phyloP scores from a whole-genome alignment of 2,329 filamentous ascomycete species.

The Grosmannia serpens region DNA sequence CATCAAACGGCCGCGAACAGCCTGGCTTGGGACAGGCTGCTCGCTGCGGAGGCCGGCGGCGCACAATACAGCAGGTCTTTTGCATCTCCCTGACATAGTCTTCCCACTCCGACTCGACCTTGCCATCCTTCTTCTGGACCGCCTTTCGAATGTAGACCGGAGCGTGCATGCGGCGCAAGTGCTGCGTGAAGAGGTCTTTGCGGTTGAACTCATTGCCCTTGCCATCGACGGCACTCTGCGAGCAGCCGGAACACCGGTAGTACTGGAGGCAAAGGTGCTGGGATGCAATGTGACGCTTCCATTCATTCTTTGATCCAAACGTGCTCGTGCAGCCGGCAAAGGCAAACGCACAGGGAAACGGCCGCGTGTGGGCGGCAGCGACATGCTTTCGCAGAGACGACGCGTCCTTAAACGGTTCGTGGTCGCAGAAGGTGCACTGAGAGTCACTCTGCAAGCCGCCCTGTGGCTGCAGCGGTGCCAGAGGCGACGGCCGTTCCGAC shows the following conservation, averaged over 20 bases:
- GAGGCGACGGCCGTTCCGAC: conserved; percentile 1
- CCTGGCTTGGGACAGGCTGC: conserved; percentile 62
- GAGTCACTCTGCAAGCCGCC: conserved; percentile 45
- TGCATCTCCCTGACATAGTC: conserved; percentile 59
- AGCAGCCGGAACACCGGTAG: conserved; percentile 53
- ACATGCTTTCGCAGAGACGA: conserved; percentile 56
- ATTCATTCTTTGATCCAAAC: conserved; percentile 92
- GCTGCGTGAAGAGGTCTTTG: conserved; percentile 92
- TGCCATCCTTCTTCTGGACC: conserved; percentile 44
- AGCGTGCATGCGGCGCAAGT: conserved; percentile 87
- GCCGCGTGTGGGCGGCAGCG: conserved; percentile 55
- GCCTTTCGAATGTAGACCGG: conserved; percentile 52
- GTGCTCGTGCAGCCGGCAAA: conserved; percentile 73
- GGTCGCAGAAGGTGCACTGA: conserved; percentile 48
- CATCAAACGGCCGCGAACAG: conserved; percentile 61
- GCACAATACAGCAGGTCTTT: conserved; percentile 57
- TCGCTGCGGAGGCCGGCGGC: conserved; percentile 56
- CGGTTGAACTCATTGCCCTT: conserved; percentile 72
- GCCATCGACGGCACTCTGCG: conserved; percentile 39
- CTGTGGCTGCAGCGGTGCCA: conserved; percentile 14
- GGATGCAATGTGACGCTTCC: conserved; percentile 88
- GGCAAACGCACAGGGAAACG: conserved; percentile 77
- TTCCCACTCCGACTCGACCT: conserved; percentile 52
- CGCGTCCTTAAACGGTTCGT: conserved; percentile 55
- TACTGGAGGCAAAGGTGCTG: conserved; percentile 69